A percentile compares a stretch with the other conserved stretches of the same genome.
phyloP scores from a whole-genome alignment of 2,329 filamentous ascomycete genomes.

The Trichoderma gracile region DNA sequence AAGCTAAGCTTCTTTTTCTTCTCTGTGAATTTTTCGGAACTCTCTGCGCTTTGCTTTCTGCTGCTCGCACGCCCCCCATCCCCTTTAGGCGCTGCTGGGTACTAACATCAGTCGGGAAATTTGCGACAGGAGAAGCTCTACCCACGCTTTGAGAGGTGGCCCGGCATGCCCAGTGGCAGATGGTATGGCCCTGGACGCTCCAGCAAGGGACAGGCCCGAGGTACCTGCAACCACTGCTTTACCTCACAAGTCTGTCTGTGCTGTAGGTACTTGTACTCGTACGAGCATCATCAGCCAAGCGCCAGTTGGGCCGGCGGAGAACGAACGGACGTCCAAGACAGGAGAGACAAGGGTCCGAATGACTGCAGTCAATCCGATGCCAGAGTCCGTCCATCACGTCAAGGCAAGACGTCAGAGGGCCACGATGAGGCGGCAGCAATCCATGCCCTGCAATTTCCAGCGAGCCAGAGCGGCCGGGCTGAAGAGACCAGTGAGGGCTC shows the following conservation, averaged over 20 bases:
- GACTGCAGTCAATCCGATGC: constrained; percentile 16
- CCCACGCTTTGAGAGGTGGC: neutral
- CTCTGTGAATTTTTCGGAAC: neutral
- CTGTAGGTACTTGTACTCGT: neutral
- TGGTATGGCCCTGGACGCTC: neutral
- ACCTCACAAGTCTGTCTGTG: neutral
- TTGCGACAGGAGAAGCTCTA: constrained; percentile 16
- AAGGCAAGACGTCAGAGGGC: constrained; percentile 18
- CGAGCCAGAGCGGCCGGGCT: neutral
- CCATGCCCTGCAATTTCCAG: constrained; percentile 23
- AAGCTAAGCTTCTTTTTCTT: constrained; percentile 12
- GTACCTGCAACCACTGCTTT: too few species aligned
- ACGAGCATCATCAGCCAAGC: neutral
- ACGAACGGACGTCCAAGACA: neutral
- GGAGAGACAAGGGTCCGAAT: constrained; percentile 12
- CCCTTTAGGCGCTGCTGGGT: constrained; percentile 17
- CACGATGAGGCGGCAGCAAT: neutral
- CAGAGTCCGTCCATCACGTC: constrained; percentile 18
- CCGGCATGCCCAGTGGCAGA: too few species aligned
- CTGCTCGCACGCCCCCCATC: neutral
- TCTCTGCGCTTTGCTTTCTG: neutral
- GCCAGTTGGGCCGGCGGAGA: neutral
- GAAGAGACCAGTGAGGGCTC: constrained; percentile 3
- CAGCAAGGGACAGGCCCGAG: too few species aligned
- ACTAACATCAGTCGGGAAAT: constrained; percentile 17